Evolutionary conservation across 257 asterid genomes (phyloP), one percentile per base, ranked within the genome.

Genomic region (Solanum chiquidenum): DNA sequence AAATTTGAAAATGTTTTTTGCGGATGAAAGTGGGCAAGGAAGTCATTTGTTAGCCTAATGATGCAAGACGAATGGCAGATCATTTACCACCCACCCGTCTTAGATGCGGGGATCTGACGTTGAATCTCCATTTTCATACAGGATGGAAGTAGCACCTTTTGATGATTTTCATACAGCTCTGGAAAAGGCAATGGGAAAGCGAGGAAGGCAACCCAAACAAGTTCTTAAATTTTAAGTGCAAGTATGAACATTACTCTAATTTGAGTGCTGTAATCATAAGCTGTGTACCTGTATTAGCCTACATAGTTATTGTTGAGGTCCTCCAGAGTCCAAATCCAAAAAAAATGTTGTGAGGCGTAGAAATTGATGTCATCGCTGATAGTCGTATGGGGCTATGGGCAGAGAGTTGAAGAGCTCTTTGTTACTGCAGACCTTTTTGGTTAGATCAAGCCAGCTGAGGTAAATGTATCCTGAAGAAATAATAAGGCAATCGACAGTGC

Each of bases 171-270:
- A 89, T 6, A 35, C 88, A 66, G 98, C 98, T 33, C 89, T 97
- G 86, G 97, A 96, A 84, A 97, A 94, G 91, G 93, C 99, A 88
- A 95, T 95, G 35, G 99, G 99, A 33, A 97, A 96, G 91, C 93
- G 87, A 25, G 99, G 99, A 88, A 94, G 96, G 72, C 99, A 96
- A 88, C 98, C 98, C 46, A 97, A 97, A 87, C 99, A 97, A 91
- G 95, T 97, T 69, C 90, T 97, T 84, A 95, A 88, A 69, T 97
- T 97, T 93, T 95, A 73, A 87, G 29, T 82, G 31, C 31, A 29
- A 29, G 31, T 29, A 29, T 31, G 31, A 16, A 18, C 21, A 16
- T 16, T 4, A 42, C 66, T 27, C n/a, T 46, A 27, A 27, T 14
- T 27, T 46, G 85, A 79, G 9, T 46, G 38, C 9, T 46, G 68